These are phyloP conservation scores for Sarcocystis neurona DNA, from an alignment of 169 alveolate genomes.

Conservation along the genomic window DNA sequence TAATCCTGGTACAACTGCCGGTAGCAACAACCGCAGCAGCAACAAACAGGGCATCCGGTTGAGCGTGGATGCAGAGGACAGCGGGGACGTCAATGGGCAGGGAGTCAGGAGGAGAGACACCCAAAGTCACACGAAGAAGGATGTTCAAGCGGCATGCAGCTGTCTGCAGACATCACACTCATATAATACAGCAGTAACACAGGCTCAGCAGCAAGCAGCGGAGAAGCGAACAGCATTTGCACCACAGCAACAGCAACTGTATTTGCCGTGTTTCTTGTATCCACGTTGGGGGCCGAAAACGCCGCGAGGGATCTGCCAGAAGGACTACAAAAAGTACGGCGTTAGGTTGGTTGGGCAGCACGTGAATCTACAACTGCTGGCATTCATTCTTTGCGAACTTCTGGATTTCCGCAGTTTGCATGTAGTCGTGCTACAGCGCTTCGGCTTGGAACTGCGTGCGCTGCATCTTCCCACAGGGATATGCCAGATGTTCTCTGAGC, in stretches of 20 bases:
- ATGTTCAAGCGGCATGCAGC: too few species aligned
- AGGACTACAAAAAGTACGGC: slow-evolving; percentile 40
- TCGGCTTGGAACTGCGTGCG: slow-evolving; percentile 20
- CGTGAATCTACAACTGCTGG: slow-evolving; percentile 49
- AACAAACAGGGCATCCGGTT: too few species aligned
- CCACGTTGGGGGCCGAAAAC: not conserved
- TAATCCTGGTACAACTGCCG: too few species aligned
- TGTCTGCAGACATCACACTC: too few species aligned
- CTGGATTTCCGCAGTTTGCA: slow-evolving; percentile 46
- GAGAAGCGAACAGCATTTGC: not conserved
- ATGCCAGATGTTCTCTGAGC: slow-evolving; percentile 34
- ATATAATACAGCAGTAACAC: not conserved
- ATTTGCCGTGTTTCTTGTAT: slow-evolving; percentile 24
- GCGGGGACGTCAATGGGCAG: too few species aligned
- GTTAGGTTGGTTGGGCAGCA: slow-evolving; percentile 24
- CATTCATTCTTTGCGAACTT: slow-evolving; percentile 49
- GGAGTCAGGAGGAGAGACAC: too few species aligned
- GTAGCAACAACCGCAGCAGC: too few species aligned
- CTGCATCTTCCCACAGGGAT: slow-evolving; percentile 59
- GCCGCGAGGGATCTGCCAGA: slow-evolving; percentile 30
- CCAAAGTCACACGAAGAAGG: too few species aligned
- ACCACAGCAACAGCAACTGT: not conserved
- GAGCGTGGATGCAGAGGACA: too few species aligned
- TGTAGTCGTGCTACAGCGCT: slow-evolving; percentile 39
- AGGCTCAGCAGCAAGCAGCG: not conserved